Percentiles rank a stretch among this genome's conserved stretches.
These are phyloP conservation scores for Hypoxylon sp. DNA, from an alignment of 2,329 filamentous ascomycete genomes.

Conservation along the genomic window DNA sequence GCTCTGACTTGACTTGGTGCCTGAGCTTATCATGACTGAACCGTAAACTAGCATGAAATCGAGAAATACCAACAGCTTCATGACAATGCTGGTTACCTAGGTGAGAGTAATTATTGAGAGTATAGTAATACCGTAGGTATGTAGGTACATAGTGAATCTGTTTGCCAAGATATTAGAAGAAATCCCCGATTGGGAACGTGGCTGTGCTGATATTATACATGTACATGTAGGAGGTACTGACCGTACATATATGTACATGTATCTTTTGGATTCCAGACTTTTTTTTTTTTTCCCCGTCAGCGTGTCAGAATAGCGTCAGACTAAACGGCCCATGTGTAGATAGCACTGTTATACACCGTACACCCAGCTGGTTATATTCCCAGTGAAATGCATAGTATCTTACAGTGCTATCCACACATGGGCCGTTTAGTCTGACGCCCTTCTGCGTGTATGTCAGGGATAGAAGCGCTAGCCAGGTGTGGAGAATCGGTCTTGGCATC, in stretches of 20 bases:
- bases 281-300: conserved; percentile 3
- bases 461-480: conserved; percentile 23
- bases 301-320: too few species aligned
- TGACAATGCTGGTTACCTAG: not conserved
- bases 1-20: not conserved
- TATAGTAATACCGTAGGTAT: not conserved
- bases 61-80: not conserved
- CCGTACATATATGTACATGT: not conserved
- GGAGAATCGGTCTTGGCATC: conserved; percentile 34
- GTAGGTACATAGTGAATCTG: too few species aligned
- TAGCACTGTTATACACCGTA: too few species aligned
- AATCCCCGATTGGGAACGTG: too few species aligned
- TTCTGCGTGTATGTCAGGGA: conserved; percentile 15
- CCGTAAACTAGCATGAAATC: not conserved
- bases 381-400: too few species aligned
- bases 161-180: too few species aligned
- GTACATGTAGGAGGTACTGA: not conserved
- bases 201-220: not conserved
- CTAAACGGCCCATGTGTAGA: too few species aligned
- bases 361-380: too few species aligned
- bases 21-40: not conserved
- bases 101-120: not conserved
- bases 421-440: too few species aligned
- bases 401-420: too few species aligned
- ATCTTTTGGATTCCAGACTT: not conserved